Percentiles rank a stretch among this genome's conserved stretches.
Conservation (phyloP, 1,139 yeast genomes). For the Hanseniaspora uvarum region DNA sequence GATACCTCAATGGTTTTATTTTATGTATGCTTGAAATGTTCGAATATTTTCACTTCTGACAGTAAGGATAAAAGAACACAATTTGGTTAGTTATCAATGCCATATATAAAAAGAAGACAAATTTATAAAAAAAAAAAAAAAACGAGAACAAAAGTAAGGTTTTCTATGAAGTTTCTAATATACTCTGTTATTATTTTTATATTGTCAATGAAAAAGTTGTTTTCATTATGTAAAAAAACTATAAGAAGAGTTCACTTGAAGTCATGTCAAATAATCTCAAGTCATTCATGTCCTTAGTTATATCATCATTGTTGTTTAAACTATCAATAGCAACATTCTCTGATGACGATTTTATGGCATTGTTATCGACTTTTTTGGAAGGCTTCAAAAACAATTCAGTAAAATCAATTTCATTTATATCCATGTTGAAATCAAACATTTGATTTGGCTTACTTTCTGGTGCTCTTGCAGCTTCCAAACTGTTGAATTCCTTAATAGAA, state of each 20-base stretch:
- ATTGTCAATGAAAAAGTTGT: background rate
- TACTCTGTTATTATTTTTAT: background rate
- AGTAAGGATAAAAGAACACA: constrained; percentile 32
- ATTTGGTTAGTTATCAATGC: constrained; percentile 20
- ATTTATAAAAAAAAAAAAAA: background rate
- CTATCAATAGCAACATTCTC: background rate
- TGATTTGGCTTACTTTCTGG: background rate
- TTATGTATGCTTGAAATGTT: constrained; percentile 82
- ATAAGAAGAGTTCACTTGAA: background rate
- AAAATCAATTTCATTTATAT: constrained; percentile 29
- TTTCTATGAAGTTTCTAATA: background rate
- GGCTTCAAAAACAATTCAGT: constrained; percentile 29
- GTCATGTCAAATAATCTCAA: background rate
- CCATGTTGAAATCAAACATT: constrained; percentile 7
- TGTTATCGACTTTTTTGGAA: background rate
- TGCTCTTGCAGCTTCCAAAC: background rate
- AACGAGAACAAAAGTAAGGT: background rate
- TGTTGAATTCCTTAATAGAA: background rate
- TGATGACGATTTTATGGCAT: background rate
- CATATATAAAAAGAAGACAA: background rate
- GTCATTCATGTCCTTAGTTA: constrained; percentile 1
- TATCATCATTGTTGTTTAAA: background rate
- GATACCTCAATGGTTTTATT: constrained; percentile 94
- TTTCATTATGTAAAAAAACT: background rate
- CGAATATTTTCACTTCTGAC: constrained; percentile 50